These are phyloP conservation scores for Cucumis hystrix DNA, from an alignment of 306 rosid species.

Conservation along the genomic window DNA sequence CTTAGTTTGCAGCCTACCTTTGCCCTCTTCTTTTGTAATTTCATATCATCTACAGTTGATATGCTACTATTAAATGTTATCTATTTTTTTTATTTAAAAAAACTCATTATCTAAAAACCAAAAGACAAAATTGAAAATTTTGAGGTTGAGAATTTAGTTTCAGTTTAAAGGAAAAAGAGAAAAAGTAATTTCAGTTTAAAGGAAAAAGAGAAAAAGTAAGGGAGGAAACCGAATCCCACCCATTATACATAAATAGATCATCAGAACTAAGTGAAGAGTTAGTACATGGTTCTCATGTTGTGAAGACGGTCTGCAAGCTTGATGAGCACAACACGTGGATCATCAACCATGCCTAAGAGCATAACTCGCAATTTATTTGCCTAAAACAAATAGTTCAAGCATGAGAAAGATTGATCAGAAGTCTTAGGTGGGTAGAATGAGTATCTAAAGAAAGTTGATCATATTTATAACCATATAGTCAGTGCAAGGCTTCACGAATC, in stretches of 20 bases:
- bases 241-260: conserved; percentile 2
- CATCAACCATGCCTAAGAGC: conserved; percentile 99
- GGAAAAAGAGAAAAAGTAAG: neutral
- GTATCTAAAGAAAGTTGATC: neutral
- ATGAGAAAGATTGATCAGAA: conserved; percentile 22
- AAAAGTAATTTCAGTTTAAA: neutral
- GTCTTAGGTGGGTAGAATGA: conserved; percentile 1
- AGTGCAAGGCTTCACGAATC: neutral
- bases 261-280: conserved; percentile 14
- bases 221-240: conserved; percentile 5
- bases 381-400: conserved; percentile 34
- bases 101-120: neutral
- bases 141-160: neutral
- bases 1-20: neutral
- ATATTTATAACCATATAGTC: neutral
- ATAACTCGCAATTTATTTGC: conserved; percentile 83
- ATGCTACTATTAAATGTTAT: neutral
- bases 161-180: neutral
- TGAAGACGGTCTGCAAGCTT: conserved; percentile 99
- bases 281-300: conserved; percentile 96
- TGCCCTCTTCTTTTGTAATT: neutral
- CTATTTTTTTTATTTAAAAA: neutral
- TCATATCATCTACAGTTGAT: neutral
- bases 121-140: neutral
- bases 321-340: conserved; percentile 94